Evolutionary conservation across 2,329 filamentous ascomycete genomes (phyloP).

Genomic region (Magnaporthiopsis rhizophila): DNA sequence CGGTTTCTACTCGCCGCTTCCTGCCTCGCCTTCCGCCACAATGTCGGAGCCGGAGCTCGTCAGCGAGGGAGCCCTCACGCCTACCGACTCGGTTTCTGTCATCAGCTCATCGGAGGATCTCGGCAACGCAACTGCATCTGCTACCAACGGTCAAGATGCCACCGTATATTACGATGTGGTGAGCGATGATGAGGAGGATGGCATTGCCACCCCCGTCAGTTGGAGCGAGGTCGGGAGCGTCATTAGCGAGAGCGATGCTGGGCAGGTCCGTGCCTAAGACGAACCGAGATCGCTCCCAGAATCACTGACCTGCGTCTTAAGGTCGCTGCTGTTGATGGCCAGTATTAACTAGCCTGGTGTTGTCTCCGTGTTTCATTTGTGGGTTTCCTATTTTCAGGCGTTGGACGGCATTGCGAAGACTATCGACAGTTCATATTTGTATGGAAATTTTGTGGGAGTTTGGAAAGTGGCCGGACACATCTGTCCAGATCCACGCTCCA

Average conservation of each 20-base stretch:
- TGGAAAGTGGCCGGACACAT: too few species aligned
- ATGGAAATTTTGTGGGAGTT: too few species aligned
- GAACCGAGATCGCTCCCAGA: neutral
- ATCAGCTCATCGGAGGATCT: conserved; percentile 43
- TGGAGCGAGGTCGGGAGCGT: conserved; percentile 60
- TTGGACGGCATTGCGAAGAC: neutral
- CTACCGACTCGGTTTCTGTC: conserved; percentile 50
- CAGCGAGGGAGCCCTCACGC: conserved; percentile 48
- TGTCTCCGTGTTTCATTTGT: conserved; percentile 10
- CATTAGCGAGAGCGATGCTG: conserved; percentile 47
- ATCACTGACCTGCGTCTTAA: neutral
- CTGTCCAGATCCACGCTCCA: too few species aligned
- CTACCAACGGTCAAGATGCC: conserved; percentile 26
- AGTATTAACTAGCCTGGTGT: neutral
- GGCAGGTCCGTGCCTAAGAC: conserved; percentile 24
- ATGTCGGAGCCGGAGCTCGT: conserved; percentile 44
- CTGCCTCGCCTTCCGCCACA: conserved; percentile 39
- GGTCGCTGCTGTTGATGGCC: neutral
- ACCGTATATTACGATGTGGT: conserved; percentile 40
- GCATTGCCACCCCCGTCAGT: conserved; percentile 51
- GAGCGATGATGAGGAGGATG: conserved; percentile 49
- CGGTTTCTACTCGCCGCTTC: conserved; percentile 54
- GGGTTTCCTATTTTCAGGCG: neutral
- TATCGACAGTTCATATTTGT: neutral
- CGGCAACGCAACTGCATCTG: conserved; percentile 31